Percentiles rank a stretch among this genome's conserved stretches.
These are phyloP conservation scores for Glycine tomentella DNA, from an alignment of 306 rosid genomes.

Conservation along the genomic window DNA sequence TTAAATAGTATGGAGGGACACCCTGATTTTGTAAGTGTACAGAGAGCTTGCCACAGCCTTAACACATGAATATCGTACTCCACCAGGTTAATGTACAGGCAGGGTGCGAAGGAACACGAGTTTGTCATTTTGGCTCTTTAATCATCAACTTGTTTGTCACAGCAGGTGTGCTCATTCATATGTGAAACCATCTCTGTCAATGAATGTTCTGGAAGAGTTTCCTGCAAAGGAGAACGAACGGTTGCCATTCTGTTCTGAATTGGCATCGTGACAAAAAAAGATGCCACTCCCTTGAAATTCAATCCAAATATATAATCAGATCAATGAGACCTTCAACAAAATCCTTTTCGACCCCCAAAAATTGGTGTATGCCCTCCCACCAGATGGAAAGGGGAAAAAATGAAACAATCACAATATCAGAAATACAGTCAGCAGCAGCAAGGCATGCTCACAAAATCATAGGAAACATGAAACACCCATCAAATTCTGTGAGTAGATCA, in stretches of 20 bases:
- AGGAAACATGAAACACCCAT: constrained; percentile 52
- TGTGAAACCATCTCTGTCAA: constrained; percentile 37
- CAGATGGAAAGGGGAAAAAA: constrained; percentile 55
- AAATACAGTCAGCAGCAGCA: constrained; percentile 65
- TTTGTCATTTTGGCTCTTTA: constrained; percentile 35
- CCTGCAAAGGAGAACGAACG: constrained; percentile 52
- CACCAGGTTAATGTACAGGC: constrained; percentile 55
- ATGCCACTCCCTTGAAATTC: constrained; percentile 57
- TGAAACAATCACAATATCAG: constrained; percentile 68
- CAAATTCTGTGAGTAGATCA: constrained; percentile 57
- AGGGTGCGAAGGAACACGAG: constrained; percentile 46
- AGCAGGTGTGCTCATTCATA: constrained; percentile 42
- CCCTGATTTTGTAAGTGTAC: constrained; percentile 53
- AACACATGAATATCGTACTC: constrained; percentile 41
- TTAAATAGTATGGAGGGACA: constrained; percentile 27
- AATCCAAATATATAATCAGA: constrained; percentile 59
- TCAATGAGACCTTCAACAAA: constrained; percentile 60
- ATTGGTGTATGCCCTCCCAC: constrained; percentile 62
- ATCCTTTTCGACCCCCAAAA: constrained; percentile 58
- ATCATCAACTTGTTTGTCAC: constrained; percentile 41
- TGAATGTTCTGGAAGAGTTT: constrained; percentile 44
- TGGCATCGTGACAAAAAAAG: constrained; percentile 54
- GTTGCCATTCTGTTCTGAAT: constrained; percentile 48
- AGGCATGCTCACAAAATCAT: constrained; percentile 59
- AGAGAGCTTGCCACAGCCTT: constrained; percentile 49